Evolutionary conservation across 1,284 basidiomycete species (phyloP).

Genomic region (Malassezia brasiliensis): DNA sequence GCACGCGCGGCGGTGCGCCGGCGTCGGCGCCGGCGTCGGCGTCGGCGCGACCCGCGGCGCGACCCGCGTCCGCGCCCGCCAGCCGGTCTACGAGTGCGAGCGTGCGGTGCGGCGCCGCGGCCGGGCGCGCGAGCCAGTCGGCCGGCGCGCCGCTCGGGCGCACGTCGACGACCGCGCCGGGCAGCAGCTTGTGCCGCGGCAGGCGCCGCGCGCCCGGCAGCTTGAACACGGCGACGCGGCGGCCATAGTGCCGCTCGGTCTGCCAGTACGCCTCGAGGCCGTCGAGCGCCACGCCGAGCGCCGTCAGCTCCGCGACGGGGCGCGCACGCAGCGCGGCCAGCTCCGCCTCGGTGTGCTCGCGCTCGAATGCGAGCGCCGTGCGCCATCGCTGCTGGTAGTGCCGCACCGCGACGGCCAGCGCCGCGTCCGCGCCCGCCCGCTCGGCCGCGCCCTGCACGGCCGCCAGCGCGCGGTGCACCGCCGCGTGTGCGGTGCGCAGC

Average conservation of each 20-base stretch:
- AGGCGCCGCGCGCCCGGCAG: constrained; percentile 26
- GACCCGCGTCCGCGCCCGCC: not conserved
- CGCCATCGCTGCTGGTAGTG: constrained; percentile 27
- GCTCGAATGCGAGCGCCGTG: constrained; percentile 26
- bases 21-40: not conserved
- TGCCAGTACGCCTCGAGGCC: constrained; percentile 41
- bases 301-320: constrained; percentile 25
- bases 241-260: constrained; percentile 29
- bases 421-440: not conserved
- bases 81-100: not conserved
- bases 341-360: constrained; percentile 23
- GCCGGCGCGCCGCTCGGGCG: constrained; percentile 14
- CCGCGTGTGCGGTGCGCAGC: constrained; percentile 8
- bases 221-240: constrained; percentile 35
- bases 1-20: not conserved
- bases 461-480: not conserved
- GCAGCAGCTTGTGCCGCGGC: constrained; percentile 26
- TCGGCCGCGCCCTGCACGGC: not conserved
- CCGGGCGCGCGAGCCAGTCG: constrained; percentile 1
- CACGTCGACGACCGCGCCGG: constrained; percentile 31
- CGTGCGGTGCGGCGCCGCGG: not conserved
- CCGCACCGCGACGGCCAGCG: not conserved
- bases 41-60: not conserved
- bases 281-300: constrained; percentile 31
- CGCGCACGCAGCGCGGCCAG: constrained; percentile 26